Percentiles rank a stretch among this genome's conserved stretches.
Evolutionary conservation across 1,284 basidiomycete species (phyloP).

Genomic region (Bjerkandera adusta): DNA sequence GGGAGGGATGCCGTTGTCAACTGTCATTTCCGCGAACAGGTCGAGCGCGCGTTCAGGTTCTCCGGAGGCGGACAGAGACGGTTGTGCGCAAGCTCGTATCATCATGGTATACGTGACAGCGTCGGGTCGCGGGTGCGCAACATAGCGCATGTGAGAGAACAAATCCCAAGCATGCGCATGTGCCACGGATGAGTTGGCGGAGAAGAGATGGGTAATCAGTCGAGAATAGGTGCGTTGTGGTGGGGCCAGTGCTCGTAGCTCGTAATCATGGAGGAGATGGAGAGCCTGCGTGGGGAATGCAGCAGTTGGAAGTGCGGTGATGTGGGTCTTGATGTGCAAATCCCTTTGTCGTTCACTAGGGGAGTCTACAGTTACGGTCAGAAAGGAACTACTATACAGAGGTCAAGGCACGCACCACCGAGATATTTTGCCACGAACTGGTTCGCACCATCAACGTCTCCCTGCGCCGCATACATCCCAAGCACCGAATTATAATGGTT

Average conservation of each 20-base stretch:
- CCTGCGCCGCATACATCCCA: constrained; percentile 44
- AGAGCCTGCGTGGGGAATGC: constrained; percentile 57
- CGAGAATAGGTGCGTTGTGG: constrained; percentile 67
- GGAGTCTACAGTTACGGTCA: constrained; percentile 28
- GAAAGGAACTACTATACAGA: not conserved
- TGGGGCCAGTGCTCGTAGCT: constrained; percentile 51
- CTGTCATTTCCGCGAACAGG: constrained; percentile 90
- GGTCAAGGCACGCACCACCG: constrained; percentile 34
- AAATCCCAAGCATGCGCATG: constrained; percentile 89
- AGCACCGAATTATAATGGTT: constrained; percentile 45
- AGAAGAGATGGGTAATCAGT: constrained; percentile 60
- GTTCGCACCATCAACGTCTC: constrained; percentile 47
- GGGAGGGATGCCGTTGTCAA: constrained; percentile 62
- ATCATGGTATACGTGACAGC: constrained; percentile 77
- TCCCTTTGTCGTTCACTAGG: constrained; percentile 61
- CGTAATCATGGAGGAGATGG: constrained; percentile 62
- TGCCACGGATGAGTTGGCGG: constrained; percentile 43
- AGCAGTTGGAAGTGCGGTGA: constrained; percentile 39
- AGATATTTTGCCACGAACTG: constrained; percentile 40
- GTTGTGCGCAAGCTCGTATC: constrained; percentile 80
- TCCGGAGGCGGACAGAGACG: constrained; percentile 28
- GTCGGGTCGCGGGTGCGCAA: constrained; percentile 84
- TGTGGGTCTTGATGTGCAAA: constrained; percentile 62
- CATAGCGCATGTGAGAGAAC: constrained; percentile 94
- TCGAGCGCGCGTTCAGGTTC: constrained; percentile 93